Conservation (phyloP, 2,329 filamentous ascomycete species). For the Leptosphaerulina australis region DNA sequence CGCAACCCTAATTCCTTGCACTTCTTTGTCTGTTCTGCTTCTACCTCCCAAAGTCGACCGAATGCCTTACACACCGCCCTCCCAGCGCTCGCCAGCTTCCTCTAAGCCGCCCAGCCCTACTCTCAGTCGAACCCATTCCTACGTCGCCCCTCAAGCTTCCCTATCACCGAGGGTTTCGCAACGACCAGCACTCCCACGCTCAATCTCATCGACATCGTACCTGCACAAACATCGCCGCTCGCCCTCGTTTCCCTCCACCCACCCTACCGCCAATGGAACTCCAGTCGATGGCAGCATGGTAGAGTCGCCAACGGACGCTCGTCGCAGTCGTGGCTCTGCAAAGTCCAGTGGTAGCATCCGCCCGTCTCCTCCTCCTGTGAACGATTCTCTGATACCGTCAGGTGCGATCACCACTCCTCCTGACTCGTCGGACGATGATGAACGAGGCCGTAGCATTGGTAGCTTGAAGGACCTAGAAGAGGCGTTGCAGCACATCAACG, state of each 20-base stretch:
- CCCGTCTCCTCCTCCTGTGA: slow-evolving; percentile 83
- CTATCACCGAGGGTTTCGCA: slow-evolving; percentile 43
- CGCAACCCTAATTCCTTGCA: slow-evolving; percentile 44
- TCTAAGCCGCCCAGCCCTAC: slow-evolving; percentile 60
- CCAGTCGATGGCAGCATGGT: slow-evolving; percentile 26
- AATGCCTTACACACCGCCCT: slow-evolving; percentile 90
- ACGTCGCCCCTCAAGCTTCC: slow-evolving; percentile 50
- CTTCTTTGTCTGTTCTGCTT: slow-evolving; percentile 43
- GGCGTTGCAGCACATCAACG: slow-evolving; percentile 79
- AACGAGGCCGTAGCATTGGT: slow-evolving; percentile 58
- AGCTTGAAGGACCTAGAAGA: slow-evolving; percentile 73
- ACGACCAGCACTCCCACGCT: slow-evolving; percentile 60
- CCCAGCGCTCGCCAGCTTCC: slow-evolving; percentile 65
- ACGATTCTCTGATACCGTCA: slow-evolving; percentile 75
- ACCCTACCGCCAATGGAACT: slow-evolving; percentile 42
- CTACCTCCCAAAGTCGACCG: slow-evolving; percentile 49
- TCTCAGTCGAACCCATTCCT: slow-evolving; percentile 59
- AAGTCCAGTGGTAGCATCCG: slow-evolving; percentile 67
- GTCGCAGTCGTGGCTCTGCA: slow-evolving; percentile 36
- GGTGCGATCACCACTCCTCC: slow-evolving; percentile 90
- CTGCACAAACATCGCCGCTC: slow-evolving; percentile 66
- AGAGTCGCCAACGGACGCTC: slow-evolving; percentile 28
- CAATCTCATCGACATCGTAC: slow-evolving; percentile 65
- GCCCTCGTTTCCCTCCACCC: slow-evolving; percentile 53
- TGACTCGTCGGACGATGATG: slow-evolving; percentile 90